Conservation (phyloP, 331 rosid species). For the Telfairia occidentalis region DNA sequence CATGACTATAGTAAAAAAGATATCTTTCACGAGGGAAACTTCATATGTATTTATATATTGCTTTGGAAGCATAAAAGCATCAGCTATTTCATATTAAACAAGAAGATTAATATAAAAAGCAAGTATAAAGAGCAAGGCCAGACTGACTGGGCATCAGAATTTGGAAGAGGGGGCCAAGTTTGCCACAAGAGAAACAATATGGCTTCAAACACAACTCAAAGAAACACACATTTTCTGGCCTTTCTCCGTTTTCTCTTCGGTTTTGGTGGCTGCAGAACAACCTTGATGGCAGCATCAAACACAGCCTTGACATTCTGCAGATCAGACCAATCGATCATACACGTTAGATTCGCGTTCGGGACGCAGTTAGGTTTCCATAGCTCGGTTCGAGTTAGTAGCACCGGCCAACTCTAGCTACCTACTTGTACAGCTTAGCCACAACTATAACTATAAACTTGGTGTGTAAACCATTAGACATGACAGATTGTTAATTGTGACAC, state of each 20-base stretch:
- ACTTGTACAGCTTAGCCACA: neutral
- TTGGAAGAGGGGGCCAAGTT: neutral
- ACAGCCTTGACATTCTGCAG: slow-evolving; percentile 85
- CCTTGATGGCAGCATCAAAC: slow-evolving; percentile 96
- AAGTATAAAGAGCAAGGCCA: neutral
- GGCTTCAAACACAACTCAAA: slow-evolving; percentile 25
- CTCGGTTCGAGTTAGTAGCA: neutral
- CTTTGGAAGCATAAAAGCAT: neutral
- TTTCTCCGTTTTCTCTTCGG: slow-evolving; percentile 61
- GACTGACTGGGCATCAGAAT: neutral
- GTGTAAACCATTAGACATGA: neutral
- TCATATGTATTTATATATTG: neutral
- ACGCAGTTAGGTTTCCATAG: neutral
- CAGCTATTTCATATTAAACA: neutral
- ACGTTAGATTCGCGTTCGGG: neutral
- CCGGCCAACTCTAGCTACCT: neutral
- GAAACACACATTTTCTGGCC: slow-evolving; percentile 48
- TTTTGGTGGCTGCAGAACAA: slow-evolving; percentile 85
- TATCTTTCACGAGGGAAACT: neutral
- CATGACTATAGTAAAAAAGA: neutral
- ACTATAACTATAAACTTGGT: neutral
- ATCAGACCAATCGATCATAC: slow-evolving; percentile 10
- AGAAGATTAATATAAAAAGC: slow-evolving; percentile 7
- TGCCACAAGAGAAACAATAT: neutral
- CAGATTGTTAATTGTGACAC: neutral